phyloP scores from a whole-genome alignment of 169 alveolate species.

The Eimeria maxima region DNA sequence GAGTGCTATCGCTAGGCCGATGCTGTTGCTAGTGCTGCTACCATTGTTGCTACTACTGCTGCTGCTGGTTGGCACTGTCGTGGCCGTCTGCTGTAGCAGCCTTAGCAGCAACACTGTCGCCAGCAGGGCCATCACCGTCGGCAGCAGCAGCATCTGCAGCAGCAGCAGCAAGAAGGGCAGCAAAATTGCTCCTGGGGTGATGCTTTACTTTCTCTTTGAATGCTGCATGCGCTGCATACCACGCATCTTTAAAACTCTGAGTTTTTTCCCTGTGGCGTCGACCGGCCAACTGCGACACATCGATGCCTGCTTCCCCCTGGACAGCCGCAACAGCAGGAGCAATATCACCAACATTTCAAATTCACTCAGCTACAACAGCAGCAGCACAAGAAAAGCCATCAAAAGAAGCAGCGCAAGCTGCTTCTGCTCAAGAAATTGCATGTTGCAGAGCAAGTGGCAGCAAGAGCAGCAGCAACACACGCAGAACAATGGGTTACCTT shows the following conservation, averaged over 20 bases:
- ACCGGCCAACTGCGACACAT: constrained; percentile 61
- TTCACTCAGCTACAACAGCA: background rate
- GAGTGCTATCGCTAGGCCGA: background rate
- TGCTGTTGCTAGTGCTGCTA: background rate
- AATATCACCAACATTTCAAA: background rate
- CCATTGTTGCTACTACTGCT: background rate
- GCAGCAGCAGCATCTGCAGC: constrained; percentile 25
- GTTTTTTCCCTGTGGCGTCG: constrained; percentile 37
- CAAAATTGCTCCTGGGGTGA: background rate
- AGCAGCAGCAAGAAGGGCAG: background rate
- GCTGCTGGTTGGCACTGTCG: background rate
- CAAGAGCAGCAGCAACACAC: background rate
- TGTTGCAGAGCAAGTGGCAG: background rate
- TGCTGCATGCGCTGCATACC: constrained; percentile 73
- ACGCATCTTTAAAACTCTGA: constrained; percentile 40
- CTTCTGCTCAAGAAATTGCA: background rate
- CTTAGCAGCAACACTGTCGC: background rate
- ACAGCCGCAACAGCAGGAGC: constrained; percentile 59
- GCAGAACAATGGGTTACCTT: constrained; percentile 22
- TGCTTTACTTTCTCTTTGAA: constrained; percentile 57
- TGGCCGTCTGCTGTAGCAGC: background rate
- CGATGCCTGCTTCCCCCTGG: constrained; percentile 56
- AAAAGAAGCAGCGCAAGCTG: background rate
- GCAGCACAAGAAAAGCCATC: background rate
- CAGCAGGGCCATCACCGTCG: background rate